Percentiles rank a stretch among this genome's conserved stretches.
These are phyloP conservation scores for Proteromonas lacertae DNA, from an alignment of 352 stramenopile species.

Conservation along the genomic window DNA sequence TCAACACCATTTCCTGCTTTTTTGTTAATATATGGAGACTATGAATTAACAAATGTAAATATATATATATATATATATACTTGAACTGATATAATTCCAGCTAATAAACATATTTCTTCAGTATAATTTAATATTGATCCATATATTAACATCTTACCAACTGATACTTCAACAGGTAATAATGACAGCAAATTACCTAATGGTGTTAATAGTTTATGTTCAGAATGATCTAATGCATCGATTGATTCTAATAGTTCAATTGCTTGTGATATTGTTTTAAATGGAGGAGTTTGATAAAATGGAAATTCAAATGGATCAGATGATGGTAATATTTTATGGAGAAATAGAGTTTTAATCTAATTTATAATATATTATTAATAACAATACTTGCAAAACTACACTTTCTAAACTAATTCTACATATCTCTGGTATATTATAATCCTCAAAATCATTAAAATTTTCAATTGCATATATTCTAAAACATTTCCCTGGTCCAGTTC, in stretches of 20 bases:
- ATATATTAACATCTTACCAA: constrained; percentile 83
- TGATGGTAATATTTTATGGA: not conserved
- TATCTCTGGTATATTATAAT: not conserved
- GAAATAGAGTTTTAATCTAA: not conserved
- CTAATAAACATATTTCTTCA: too few species aligned
- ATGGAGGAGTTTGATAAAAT: constrained; percentile 24
- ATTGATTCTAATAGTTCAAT: constrained; percentile 44
- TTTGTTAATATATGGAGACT: too few species aligned
- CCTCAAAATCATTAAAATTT: too few species aligned
- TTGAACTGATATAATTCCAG: too few species aligned
- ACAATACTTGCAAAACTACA: not conserved
- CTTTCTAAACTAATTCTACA: not conserved
- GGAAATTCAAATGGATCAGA: not conserved
- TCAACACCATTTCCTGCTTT: too few species aligned
- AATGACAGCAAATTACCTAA: constrained; percentile 55
- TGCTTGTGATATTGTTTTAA: constrained; percentile 27
- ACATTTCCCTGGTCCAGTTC: constrained; percentile 62
- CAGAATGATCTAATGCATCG: constrained; percentile 24
- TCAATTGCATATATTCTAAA: constrained; percentile 42
- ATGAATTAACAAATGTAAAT: too few species aligned
- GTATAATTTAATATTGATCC: constrained; percentile 58
- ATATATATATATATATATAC: too few species aligned
- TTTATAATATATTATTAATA: not conserved
- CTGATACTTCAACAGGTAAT: constrained; percentile 69
- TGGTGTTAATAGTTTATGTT: constrained; percentile 36